Conservation (phyloP, 306 rosid genomes). For the Psophocarpus tetragonolobus region DNA sequence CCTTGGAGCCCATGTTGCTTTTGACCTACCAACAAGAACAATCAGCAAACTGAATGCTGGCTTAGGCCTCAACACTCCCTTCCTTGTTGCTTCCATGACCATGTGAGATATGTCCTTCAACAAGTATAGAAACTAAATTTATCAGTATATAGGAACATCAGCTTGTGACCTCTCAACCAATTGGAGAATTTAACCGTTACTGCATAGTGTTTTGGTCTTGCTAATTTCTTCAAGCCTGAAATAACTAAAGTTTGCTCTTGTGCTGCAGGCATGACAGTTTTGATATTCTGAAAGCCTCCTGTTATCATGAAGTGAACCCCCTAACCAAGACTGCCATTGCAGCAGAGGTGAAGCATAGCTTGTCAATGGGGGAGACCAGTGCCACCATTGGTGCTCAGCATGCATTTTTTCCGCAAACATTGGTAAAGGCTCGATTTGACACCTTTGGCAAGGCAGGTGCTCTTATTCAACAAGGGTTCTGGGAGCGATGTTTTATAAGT, state of each 20-base stretch:
- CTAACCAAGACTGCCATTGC: slow-evolving; percentile 60
- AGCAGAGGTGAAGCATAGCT: slow-evolving; percentile 60
- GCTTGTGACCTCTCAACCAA: background rate
- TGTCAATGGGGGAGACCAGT: slow-evolving; percentile 45
- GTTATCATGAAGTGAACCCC: slow-evolving; percentile 54
- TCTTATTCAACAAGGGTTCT: slow-evolving; percentile 57
- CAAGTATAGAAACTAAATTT: background rate
- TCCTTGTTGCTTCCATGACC: slow-evolving; percentile 58
- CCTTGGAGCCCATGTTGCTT: slow-evolving; percentile 53
- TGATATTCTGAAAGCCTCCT: slow-evolving; percentile 57
- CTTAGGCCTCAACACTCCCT: slow-evolving; percentile 48
- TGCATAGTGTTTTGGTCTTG: background rate
- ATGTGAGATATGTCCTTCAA: slow-evolving; percentile 53
- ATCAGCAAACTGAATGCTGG: slow-evolving; percentile 53
- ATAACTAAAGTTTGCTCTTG: slow-evolving; percentile 25
- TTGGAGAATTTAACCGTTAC: background rate
- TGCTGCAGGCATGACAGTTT: slow-evolving; percentile 71
- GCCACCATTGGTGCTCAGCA: slow-evolving; percentile 64
- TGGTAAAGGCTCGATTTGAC: slow-evolving; percentile 56
- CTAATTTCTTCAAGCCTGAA: slow-evolving; percentile 21
- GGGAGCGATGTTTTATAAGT: slow-evolving; percentile 49
- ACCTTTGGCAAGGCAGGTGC: slow-evolving; percentile 54
- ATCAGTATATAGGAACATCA: background rate
- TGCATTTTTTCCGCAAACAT: slow-evolving; percentile 49
- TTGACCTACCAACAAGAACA: slow-evolving; percentile 50